Conservation (phyloP, 768 basidiomycete genomes). For the Mycena leptocephala region DNA sequence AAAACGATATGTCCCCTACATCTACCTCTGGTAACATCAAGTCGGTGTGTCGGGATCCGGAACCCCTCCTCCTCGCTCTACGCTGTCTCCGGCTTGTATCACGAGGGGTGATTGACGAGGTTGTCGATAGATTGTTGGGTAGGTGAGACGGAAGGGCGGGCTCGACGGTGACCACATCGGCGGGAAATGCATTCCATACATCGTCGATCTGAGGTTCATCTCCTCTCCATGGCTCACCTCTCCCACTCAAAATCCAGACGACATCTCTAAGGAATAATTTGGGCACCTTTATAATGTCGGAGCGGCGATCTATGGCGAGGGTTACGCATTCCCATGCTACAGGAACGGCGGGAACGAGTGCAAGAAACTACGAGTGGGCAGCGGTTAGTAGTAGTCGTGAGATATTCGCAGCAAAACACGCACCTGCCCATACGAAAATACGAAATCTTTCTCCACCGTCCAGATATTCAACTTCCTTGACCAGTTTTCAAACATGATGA, state of each 20-base stretch:
- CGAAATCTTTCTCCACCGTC: constrained; percentile 5
- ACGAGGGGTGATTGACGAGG: too few relatives aligned
- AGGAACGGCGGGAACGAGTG: background rate
- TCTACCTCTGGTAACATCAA: too few relatives aligned
- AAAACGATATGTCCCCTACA: too few relatives aligned
- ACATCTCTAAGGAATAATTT: background rate
- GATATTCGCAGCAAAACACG: background rate
- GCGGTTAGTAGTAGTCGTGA: too few relatives aligned
- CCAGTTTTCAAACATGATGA: constrained; percentile 5
- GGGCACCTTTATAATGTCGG: background rate
- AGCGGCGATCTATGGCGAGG: background rate
- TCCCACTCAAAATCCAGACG: constrained; percentile 11
- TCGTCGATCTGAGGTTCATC: background rate
- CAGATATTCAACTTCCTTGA: constrained; percentile 1
- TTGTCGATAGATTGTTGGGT: too few relatives aligned
- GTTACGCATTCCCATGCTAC: constrained; percentile 1
- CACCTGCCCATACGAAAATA: constrained; percentile 19
- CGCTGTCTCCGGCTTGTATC: too few relatives aligned
- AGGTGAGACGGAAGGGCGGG: constrained; percentile 12
- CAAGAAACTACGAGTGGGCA: background rate
- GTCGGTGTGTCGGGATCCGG: too few relatives aligned
- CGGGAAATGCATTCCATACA: constrained; percentile 11
- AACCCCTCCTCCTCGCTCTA: too few relatives aligned
- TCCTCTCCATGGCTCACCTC: background rate
- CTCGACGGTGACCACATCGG: background rate